Percentiles rank a stretch among this genome's conserved stretches.
Conservation (phyloP, 768 basidiomycete genomes). For the Gautieria morchelliformis region DNA sequence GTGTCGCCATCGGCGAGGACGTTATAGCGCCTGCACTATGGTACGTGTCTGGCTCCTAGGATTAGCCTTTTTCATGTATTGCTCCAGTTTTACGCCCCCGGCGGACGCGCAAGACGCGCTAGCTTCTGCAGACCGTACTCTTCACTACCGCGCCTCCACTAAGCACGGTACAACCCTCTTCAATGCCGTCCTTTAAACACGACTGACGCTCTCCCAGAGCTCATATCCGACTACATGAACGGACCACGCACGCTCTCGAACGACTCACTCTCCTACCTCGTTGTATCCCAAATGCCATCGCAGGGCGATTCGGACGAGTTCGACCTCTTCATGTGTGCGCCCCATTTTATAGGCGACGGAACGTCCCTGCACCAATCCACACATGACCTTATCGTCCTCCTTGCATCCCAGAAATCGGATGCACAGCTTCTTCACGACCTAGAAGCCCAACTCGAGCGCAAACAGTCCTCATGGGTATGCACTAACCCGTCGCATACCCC, state of each 20-base stretch:
- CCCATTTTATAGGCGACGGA: slow-evolving; percentile 4
- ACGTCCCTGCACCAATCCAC: background rate
- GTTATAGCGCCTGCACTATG: background rate
- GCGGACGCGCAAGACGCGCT: background rate
- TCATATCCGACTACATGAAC: slow-evolving; percentile 2
- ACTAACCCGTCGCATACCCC: background rate
- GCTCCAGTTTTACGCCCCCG: background rate
- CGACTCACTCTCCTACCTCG: background rate
- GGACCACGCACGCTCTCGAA: slow-evolving; percentile 3
- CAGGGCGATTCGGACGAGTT: background rate
- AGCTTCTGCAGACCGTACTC: background rate
- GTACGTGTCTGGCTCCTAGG: background rate
- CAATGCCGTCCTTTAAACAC: background rate
- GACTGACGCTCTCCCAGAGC: background rate
- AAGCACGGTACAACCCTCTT: background rate
- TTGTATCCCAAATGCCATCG: background rate
- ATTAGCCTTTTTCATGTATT: background rate
- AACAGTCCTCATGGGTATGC: background rate
- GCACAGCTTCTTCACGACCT: background rate
- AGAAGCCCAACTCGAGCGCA: background rate
- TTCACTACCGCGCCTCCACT: background rate
- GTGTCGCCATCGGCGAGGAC: background rate
- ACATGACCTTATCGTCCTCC: background rate
- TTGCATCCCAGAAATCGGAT: background rate
- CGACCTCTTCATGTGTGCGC: slow-evolving; percentile 1